These are phyloP conservation scores for Mentha longifolia DNA, from an alignment of 257 asterid genomes.

Conservation along the genomic window DNA sequence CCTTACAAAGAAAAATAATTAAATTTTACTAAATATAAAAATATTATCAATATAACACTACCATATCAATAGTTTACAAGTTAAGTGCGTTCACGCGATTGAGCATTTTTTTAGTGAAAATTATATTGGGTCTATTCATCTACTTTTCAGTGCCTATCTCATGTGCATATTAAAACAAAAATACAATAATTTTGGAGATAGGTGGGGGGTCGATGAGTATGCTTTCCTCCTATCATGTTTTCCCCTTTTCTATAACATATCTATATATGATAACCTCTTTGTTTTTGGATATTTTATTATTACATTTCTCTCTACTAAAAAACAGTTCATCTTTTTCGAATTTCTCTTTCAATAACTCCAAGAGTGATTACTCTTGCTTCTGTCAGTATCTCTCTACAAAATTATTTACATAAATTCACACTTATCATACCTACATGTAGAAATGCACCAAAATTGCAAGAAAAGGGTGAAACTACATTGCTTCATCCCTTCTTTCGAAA, in stretches of 20 bases:
- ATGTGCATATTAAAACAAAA: constrained; percentile 12
- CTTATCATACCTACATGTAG: constrained; percentile 26
- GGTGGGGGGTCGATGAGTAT: background rate
- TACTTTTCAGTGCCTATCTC: constrained; percentile 4
- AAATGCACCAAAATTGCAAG: constrained; percentile 37
- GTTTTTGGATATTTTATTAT: too few species aligned
- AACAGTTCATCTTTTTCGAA: too few species aligned
- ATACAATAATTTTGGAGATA: background rate
- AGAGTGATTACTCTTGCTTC: background rate
- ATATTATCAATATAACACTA: background rate
- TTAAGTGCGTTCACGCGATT: too few species aligned
- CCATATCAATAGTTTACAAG: too few species aligned
- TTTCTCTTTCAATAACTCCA: too few species aligned
- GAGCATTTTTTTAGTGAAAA: too few species aligned
- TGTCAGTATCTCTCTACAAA: constrained; percentile 38
- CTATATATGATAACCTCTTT: background rate
- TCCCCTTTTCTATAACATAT: background rate
- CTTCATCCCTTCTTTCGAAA: background rate
- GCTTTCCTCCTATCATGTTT: background rate
- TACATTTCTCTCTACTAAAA: background rate
- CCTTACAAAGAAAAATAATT: too few species aligned
- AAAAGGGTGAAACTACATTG: constrained; percentile 19
- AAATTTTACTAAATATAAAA: background rate
- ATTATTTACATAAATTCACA: constrained; percentile 46
- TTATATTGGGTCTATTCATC: background rate